Base-by-base conservation (phyloP, 2,329 filamentous ascomycete genomes). In the Aspergillaceae sp. region DNA sequence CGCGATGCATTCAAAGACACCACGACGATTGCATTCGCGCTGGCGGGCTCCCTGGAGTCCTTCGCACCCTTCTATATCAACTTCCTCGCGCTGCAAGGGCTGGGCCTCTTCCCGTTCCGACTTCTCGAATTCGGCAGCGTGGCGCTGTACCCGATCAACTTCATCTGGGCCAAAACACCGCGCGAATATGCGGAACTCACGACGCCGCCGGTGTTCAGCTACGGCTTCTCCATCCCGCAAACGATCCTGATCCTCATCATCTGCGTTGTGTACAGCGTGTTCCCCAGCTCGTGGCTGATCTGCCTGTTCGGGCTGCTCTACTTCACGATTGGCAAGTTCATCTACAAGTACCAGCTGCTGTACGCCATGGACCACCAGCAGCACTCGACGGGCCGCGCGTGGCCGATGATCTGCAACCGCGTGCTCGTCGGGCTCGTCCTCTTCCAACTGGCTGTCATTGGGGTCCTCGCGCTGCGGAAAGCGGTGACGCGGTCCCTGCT, bases 321-420 rank as follows among this genome's bases (percentile, higher is more conserved):
- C 46, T 72, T 74, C 49, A 58, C 60, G 1, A 57, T 72, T 37
- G 68, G 68, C 8, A 59, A 64, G 27, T 68, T 66, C 43, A 69
- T 71, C 63, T 79, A 66, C 53, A 66, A 67, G 48, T 98, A 98
- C 68, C 94, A 98, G 71, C 75, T 98, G 4, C 76, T 98, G 4
- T 98, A 98, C 65, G 89, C 92, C 30, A 98, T 98, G 92, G 90
- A 97, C 58, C 91, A 97, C 64, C 86, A 88, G 10, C 59, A 67
- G 45, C 58, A 67, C 51, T 63, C 65, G 7, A 97, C 91, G 0
- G 94, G 94, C 19, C 83, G 85, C 50, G 89, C 90, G 4, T 98
- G 92, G 92, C 84, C 86, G 42, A 94, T 98, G 78, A 95, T 98
- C 51, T 95, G 89, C 68, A 88, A 92, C 61, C 86, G 92, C 33